Percentiles rank a stretch among this genome's conserved stretches.
These are phyloP conservation scores for Suhomyces wounanorum DNA, from an alignment of 1,139 yeast species.

Conservation along the genomic window DNA sequence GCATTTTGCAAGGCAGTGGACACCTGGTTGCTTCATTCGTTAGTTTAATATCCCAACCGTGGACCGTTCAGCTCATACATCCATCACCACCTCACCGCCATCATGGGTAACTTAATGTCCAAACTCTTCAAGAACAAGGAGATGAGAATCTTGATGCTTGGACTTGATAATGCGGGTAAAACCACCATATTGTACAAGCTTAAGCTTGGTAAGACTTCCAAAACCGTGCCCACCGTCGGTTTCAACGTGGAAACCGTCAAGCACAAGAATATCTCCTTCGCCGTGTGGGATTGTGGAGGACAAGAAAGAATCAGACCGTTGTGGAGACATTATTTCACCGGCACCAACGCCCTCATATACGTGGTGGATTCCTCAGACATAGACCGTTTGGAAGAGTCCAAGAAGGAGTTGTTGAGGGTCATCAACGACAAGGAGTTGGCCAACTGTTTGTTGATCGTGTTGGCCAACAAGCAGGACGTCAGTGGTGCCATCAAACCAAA, in stretches of 20 bases:
- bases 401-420: constrained; percentile 74
- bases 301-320: constrained; percentile 87
- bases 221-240: constrained; percentile 92
- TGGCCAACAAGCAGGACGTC: constrained; percentile 90
- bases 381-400: constrained; percentile 74
- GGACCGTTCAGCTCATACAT: not conserved
- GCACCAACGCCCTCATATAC: constrained; percentile 90
- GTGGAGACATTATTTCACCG: constrained; percentile 95
- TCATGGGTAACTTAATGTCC: constrained; percentile 26
- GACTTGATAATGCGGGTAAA: constrained; percentile 90
- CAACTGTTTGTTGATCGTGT: constrained; percentile 74
- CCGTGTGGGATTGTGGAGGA: constrained; percentile 98
- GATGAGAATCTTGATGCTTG: constrained; percentile 82
- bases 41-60: not conserved
- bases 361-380: constrained; percentile 84
- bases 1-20: not conserved
- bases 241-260: constrained; percentile 92
- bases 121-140: constrained; percentile 46
- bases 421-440: constrained; percentile 79
- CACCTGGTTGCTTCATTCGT: not conserved
- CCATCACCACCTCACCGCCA: not conserved
- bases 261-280: constrained; percentile 83
- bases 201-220: constrained; percentile 71
- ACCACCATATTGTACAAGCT: constrained; percentile 76
- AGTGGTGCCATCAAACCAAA: constrained; percentile 63